Base-by-base conservation (phyloP, 495 filamentous ascomycete genomes). In the Achaetomiella virescens region DNA sequence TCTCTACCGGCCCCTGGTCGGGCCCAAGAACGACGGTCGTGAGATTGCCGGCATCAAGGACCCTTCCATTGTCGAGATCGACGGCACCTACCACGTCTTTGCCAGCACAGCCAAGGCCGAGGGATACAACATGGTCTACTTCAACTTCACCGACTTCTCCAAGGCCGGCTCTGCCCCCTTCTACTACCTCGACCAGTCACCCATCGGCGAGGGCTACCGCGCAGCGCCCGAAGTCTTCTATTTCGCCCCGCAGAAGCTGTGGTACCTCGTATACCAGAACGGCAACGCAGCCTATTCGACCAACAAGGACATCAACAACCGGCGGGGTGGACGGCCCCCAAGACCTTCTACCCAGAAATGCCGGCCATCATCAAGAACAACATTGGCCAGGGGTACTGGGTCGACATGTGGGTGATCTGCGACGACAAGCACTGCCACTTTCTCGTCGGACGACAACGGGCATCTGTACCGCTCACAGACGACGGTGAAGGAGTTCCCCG, bases 341-440 rank as follows among this genome's bases (percentile, higher is more conserved):
- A 55, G 45, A 41, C 20, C 12, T 66, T 66, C 49, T 66, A 64
- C 56, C 18, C 47, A n/a, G 45, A 27, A 14, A 56, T 20, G 49
- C 64, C 64, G 0, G 12, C 33, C n/a, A 63, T 64, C 42, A 58
- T 66, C 41, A 11, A 27, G 0, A 35, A 61, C 11, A 61, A 61
- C 47, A 57, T 66, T 38, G 58, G 51, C 29, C 37, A 29, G 10
- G 55, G 56, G 6, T 66, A 66, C 58, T 66, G 64, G 64, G 64
- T 63, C 21, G 64, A 66, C 53, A 66, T 66, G 64, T 66, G 64
- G 64, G 64, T 63, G 18, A 64, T 66, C 33, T 66, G 64, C 55
- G 61, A 63, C 49, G 41, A 31, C 2, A n/a, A 21, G 8, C 38
- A 31, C 25, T 64, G 64, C 50, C 55, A 63, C 48, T 51, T 66